Evolutionary conservation across 805 yeast genomes (phyloP).

Genomic region (Deakozyma indianensis): DNA sequence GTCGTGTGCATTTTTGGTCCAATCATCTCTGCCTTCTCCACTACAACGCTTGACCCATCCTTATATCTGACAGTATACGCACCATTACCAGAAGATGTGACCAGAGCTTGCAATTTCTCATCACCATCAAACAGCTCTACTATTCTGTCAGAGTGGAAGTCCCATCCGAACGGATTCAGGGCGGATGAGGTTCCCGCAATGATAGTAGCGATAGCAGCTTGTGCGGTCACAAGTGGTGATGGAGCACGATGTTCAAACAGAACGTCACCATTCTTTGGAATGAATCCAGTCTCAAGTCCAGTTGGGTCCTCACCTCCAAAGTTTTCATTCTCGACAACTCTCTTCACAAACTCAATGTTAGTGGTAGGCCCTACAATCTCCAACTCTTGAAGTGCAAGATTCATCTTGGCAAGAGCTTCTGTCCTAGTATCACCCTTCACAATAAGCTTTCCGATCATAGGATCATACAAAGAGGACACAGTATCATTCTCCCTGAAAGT

Average conservation of each 20-base stretch:
- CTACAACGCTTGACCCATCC: background rate
- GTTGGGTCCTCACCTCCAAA: constrained; percentile 17
- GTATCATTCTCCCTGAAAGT: constrained; percentile 15
- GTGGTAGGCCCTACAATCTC: constrained; percentile 21
- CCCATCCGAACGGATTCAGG: background rate
- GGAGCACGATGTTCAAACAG: constrained; percentile 5
- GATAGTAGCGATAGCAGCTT: constrained; percentile 17
- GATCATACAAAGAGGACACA: constrained; percentile 19
- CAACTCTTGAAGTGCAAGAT: constrained; percentile 15
- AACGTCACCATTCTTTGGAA: constrained; percentile 14
- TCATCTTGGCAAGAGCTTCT: constrained; percentile 17
- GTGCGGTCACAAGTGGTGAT: constrained; percentile 11
- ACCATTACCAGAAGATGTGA: background rate
- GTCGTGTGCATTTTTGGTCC: background rate
- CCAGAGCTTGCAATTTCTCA: background rate
- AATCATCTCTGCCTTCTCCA: background rate
- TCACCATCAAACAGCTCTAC: background rate
- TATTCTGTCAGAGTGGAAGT: background rate
- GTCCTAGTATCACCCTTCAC: constrained; percentile 15
- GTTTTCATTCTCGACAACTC: constrained; percentile 13
- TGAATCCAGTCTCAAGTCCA: constrained; percentile 20
- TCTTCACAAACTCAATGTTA: constrained; percentile 19
- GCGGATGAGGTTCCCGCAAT: constrained; percentile 3
- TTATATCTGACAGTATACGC: background rate
- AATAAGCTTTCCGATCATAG: constrained; percentile 21